Conservation (phyloP, 371 early-diverging fungal genomes). For the Blastocladiella emersonii region DNA sequence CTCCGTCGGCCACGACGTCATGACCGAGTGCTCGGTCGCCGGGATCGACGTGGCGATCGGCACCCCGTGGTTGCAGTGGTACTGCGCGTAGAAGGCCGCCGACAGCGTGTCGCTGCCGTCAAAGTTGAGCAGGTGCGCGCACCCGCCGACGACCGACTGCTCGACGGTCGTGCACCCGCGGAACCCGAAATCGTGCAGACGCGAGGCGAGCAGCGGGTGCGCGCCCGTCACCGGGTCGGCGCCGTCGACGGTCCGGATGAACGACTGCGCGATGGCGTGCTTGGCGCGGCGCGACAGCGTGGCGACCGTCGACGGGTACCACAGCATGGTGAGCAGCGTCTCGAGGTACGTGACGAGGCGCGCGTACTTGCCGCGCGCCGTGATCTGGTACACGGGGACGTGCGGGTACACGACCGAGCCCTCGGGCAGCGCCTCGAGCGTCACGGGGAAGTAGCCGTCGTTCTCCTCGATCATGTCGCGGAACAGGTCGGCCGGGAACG, state of each 20-base stretch:
- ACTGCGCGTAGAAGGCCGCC: conserved; percentile 62
- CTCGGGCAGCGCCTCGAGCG: conserved; percentile 54
- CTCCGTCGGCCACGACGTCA: conserved; percentile 36
- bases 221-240: conserved; percentile 14
- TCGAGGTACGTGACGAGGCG: conserved; percentile 67
- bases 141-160: conserved; percentile 64
- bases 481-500: conserved; percentile 64
- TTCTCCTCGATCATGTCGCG: conserved; percentile 51
- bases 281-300: conserved; percentile 53
- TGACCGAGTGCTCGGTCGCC: conserved; percentile 79
- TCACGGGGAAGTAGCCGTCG: conserved; percentile 65
- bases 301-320: conserved; percentile 74
- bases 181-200: conserved; percentile 73
- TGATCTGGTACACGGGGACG: conserved; percentile 59
- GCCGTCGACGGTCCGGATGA: conserved; percentile 44
- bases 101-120: conserved; percentile 60
- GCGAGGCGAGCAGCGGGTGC: conserved; percentile 21
- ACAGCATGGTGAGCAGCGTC: conserved; percentile 60
- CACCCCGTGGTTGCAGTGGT: conserved; percentile 46
- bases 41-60: conserved; percentile 63
- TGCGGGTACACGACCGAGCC: conserved; percentile 63
- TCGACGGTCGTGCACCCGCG: conserved; percentile 75
- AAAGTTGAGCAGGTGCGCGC: conserved; percentile 67
- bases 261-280: conserved; percentile 37
- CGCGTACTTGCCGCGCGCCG: conserved; percentile 48